A percentile compares a stretch with the other conserved stretches of the same genome.
phyloP scores from a whole-genome alignment of 2,329 filamentous ascomycete genomes.

The Trichoderma lentiforme region DNA sequence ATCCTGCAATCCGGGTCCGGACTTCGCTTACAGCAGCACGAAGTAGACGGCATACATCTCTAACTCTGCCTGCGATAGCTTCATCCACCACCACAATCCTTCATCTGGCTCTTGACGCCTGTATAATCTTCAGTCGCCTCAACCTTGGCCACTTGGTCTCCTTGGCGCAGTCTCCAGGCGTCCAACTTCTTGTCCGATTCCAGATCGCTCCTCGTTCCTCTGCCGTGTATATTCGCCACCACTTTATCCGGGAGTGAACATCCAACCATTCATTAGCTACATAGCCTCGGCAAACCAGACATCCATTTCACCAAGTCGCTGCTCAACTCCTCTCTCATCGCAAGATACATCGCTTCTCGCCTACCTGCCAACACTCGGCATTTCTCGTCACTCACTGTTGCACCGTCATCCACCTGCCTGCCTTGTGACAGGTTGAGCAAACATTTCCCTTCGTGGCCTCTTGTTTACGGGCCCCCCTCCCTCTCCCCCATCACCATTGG shows the following conservation, averaged over 20 bases:
- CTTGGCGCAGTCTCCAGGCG: background rate
- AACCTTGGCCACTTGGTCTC: background rate
- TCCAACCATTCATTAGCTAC: background rate
- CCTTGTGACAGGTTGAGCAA: slow-evolving; percentile 20
- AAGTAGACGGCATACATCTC: background rate
- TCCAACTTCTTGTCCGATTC: background rate
- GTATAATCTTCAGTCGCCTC: background rate
- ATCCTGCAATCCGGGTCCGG: background rate
- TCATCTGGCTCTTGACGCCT: background rate
- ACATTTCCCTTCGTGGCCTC: slow-evolving; percentile 17
- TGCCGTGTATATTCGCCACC: background rate
- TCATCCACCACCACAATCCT: background rate
- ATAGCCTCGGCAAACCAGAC: slow-evolving; percentile 7
- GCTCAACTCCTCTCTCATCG: background rate
- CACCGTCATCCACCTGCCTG: slow-evolving; percentile 20
- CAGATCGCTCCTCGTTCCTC: background rate
- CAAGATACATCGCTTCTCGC: slow-evolving; percentile 7
- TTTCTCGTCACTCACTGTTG: slow-evolving; percentile 16
- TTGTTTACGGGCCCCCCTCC: slow-evolving; percentile 5
- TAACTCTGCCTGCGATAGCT: background rate
- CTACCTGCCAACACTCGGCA: slow-evolving; percentile 5
- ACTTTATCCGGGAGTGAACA: background rate
- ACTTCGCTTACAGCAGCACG: background rate
- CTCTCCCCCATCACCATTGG: background rate
- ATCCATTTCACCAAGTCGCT: background rate